Evolutionary conservation across 345 rosid species (phyloP), one percentile per base, ranked within the genome.

Genomic region (Citrus trifoliata): DNA sequence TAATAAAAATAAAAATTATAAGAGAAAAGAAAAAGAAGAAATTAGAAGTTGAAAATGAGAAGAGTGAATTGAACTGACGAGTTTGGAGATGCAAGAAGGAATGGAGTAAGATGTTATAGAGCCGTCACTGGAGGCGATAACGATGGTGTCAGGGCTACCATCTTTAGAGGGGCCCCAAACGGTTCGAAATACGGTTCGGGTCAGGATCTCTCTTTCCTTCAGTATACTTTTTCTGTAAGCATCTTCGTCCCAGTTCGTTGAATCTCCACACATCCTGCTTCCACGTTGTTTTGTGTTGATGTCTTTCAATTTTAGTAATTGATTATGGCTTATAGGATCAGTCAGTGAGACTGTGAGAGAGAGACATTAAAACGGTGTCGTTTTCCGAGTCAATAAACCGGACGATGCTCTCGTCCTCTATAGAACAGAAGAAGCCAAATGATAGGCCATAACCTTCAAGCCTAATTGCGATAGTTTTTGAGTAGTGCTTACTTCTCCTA

Each of bases 71-170:
- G 65, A 22, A 77, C 86, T 74, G 55, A 93, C 92, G 73, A 83
- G 87, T 30, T 81, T 77, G n/a, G 97, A 86, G 19, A 88, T 80
- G 84, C 90, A 91, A 64, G 94, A 83, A 73, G 92, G 79, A 80
- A 96, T 77, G 0, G 97, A 92, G 81, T 94, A 91, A 6, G 93
- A 89, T 67, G 93, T 87, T 78, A 96, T 40, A 18, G 88, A 88
- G 73, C 99, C 99, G 71, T 96, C 95, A 62, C 99, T 96, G 76
- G 93, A 83, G 65, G 95, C 95, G 68, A 83, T 89, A 62, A 94
- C 88, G 79, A 96, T 71, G 71, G 81, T 70, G 71, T 91, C 91
- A 1, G 95, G 94, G 73, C 74, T 85, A 62, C 90, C 87, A 81
- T 78, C 84, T 32, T 33, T 69, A 37, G 97, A 86, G 67, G 98